Evolutionary conservation across 805 yeast genomes (phyloP), one percentile per base, ranked within the genome.

Genomic region (Ogataea ramenticola): DNA sequence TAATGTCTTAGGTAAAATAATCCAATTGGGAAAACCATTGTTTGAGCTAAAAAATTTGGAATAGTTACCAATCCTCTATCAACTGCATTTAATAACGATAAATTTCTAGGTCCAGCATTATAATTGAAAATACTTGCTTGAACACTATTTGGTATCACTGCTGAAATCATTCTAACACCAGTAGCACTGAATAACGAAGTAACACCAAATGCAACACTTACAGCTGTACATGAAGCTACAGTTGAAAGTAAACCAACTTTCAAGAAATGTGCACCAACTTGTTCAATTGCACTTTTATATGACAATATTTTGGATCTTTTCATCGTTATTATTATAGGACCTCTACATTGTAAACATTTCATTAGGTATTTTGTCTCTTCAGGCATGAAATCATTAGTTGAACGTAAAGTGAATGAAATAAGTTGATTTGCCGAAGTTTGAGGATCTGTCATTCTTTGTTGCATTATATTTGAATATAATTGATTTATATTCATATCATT

Each of bases 341-440:
- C 46, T 36, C 59, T 54, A 47, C 72, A 67, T 46, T 67, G 71
- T 1, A 71, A 71, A 47, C 72, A 67, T 17, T 54, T 56, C 19
- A 64, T 56, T 15, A 34, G 8, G 11, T 19, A 12, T 5, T 17
- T 6, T 7, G 33, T 15, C 12, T n/a, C 12, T 6, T 24, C 27
- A 7, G 27, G 27, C 10, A 24, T 24, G 27, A 24, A 24, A 6
- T 7, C 10, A 24, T 24, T 24, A 29, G 32, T 10, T 29, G 32
- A 3, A 19, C 6, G 3, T 16, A 4, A 4, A 8, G 37, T 17
- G 7, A 34, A 34, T 34, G 19, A 9, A 5, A 16, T 8, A 20
- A 11, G 5, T 19, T 16, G 37, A 20, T 34, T 20, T n/a, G 6
- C 10, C 4, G 30, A 29, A 17, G 21, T 11, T 5, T 19, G 11